Evolutionary conservation across 768 basidiomycete species (phyloP), one percentile per base, ranked within the genome.

Genomic region (Austroboletus eburneus): DNA sequence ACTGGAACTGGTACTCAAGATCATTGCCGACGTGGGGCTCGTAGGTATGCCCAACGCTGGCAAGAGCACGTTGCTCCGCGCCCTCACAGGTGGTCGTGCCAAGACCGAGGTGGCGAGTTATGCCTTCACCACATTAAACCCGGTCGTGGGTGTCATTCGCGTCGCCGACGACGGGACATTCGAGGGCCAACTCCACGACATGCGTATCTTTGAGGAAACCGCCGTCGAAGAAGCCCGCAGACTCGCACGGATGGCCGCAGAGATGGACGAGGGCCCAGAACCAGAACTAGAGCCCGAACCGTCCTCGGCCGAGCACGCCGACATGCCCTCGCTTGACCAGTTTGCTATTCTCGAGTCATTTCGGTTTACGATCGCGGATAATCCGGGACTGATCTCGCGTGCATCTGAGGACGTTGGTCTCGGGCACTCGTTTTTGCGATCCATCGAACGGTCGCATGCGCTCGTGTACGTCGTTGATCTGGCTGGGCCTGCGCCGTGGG

Each of bases 1-100:
- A 1, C 76, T 98, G n/a, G 77, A 83, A 17, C 73, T 99, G 13
- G 95, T 96, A 64, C 84, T 99, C 50, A 97, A 97, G 65, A 76
- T 95, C 6, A 74, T 94, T 3, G 92, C 95, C 3, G 95, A 99
- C 63, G 75, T 98, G n/a, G 96, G 91, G 0, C 72, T 99, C 17
- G 93, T 99, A 2, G 96, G 96, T 0, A 83, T 96, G 72, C 96
- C 96, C 7, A 99, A 97, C 56, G 91, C 89, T 0, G 95, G 85
- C 23, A 89, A 91, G 71, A 94, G 91, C 66, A 98, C 96, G 0
- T 68, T 99, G 2, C 73, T 98, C 4, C 83, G 90, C 17, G 93
- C 92, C 0, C 70, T 98, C 9, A 96, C 94, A 0, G 89, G 87
- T 8, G 85, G 91, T 3, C 75, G 87, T 22, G 87, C 89, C 10